phyloP scores from a whole-genome alignment of 495 filamentous ascomycete genomes.

The Apodospora peruviana region DNA sequence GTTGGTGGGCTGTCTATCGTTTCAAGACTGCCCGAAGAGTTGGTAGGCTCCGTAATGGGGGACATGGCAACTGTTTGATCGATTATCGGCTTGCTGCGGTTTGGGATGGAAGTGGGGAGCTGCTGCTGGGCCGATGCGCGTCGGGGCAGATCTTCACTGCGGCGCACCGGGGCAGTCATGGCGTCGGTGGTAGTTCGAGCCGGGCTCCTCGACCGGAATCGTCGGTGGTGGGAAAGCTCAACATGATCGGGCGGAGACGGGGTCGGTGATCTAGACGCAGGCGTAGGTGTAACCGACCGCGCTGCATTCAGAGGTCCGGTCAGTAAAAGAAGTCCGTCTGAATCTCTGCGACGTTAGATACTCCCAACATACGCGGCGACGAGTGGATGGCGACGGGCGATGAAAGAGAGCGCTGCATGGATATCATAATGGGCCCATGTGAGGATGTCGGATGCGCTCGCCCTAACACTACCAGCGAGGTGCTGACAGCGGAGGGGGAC shows the following conservation, averaged over 20 bases:
- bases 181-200: slow-evolving; percentile 27
- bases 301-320: slow-evolving; percentile 23
- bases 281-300: slow-evolving; percentile 24
- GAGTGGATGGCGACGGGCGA: slow-evolving; percentile 47
- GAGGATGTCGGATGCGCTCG: slow-evolving; percentile 20
- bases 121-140: slow-evolving; percentile 36
- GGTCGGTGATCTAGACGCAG: slow-evolving; percentile 35
- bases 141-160: slow-evolving; percentile 31
- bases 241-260: slow-evolving; percentile 40
- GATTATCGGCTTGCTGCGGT: slow-evolving; percentile 39
- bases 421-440: slow-evolving; percentile 48
- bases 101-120: slow-evolving; percentile 26
- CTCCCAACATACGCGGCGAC: slow-evolving; percentile 43
- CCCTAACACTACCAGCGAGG: slow-evolving; percentile 21
- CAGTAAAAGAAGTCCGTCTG: slow-evolving; percentile 24
- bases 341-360: slow-evolving; percentile 1
- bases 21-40: slow-evolving; percentile 22
- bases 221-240: slow-evolving; percentile 34
- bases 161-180: slow-evolving; percentile 24
- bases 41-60: slow-evolving; percentile 17
- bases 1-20: slow-evolving; percentile 9
- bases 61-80: slow-evolving; percentile 30
- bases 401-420: slow-evolving; percentile 50
- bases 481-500: slow-evolving; percentile 11
- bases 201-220: slow-evolving; percentile 40